phyloP scores from a whole-genome alignment of 1,284 basidiomycete genomes.

The Schizophyllum commune region DNA sequence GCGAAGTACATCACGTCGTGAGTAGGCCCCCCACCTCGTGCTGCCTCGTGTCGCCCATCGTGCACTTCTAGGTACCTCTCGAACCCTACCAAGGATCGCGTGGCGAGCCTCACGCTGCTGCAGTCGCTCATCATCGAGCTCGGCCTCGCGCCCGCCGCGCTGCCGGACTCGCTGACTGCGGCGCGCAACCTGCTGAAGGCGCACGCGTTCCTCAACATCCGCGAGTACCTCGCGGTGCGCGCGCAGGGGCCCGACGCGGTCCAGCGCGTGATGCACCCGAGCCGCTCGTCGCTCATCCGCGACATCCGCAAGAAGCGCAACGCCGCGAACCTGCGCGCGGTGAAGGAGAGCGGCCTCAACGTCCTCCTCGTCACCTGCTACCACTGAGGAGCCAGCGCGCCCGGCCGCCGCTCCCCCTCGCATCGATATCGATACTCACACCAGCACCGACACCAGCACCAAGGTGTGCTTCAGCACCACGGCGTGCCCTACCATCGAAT shows the following conservation, averaged over 20 bases:
- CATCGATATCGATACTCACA: background rate
- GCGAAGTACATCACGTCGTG: conserved; percentile 45
- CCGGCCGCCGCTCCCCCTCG: background rate
- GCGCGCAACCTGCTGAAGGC: conserved; percentile 59
- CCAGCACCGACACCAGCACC: too few species aligned
- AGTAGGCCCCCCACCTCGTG: conserved; percentile 16
- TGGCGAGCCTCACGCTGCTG: conserved; percentile 39
- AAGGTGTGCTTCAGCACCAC: too few species aligned
- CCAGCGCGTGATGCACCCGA: conserved; percentile 52
- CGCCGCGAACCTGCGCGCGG: conserved; percentile 40
- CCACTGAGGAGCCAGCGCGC: background rate
- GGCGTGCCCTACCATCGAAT: background rate
- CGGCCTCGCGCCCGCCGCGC: conserved; percentile 32
- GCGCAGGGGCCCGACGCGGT: conserved; percentile 56
- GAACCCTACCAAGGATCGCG: conserved; percentile 36
- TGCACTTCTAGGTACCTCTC: conserved; percentile 39
- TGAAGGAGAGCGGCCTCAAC: conserved; percentile 57
- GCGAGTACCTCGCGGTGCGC: conserved; percentile 63
- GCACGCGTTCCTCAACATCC: conserved; percentile 59
- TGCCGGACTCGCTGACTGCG: conserved; percentile 51
- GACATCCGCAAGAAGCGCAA: conserved; percentile 44
- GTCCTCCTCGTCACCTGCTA: conserved; percentile 44
- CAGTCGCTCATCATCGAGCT: conserved; percentile 52
- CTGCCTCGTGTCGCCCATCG: conserved; percentile 3
- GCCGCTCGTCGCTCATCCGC: conserved; percentile 47